phyloP scores from a whole-genome alignment of 306 rosid species.

The Vigna radiata region DNA sequence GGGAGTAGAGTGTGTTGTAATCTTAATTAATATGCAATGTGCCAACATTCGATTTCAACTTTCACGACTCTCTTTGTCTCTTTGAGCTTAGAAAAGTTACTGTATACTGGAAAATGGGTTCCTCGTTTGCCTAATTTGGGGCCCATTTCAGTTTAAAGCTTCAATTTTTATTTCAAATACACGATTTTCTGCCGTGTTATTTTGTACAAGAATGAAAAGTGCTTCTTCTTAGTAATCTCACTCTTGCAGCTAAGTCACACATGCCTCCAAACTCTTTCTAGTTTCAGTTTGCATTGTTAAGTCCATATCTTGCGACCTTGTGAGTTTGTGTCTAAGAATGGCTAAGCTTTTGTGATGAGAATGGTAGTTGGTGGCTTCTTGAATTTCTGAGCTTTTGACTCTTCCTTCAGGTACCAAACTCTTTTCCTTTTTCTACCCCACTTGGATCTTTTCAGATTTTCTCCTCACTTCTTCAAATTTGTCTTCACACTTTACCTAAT shows the following conservation, averaged over 20 bases:
- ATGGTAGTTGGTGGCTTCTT: conserved; percentile 49
- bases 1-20: not conserved
- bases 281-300: conserved; percentile 13
- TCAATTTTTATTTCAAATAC: conserved; percentile 44
- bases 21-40: not conserved
- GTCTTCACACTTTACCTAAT: conserved; percentile 34
- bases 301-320: conserved; percentile 27
- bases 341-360: conserved; percentile 39
- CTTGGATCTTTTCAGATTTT: conserved; percentile 31
- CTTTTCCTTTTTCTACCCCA: conserved; percentile 16
- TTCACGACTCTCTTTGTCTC: conserved; percentile 20
- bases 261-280: conserved; percentile 8
- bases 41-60: conserved; percentile 14
- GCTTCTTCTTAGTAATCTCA: not conserved
- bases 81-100: conserved; percentile 43
- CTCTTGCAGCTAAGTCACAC: not conserved
- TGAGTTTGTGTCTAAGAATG: conserved; percentile 33
- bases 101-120: conserved; percentile 39
- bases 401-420: conserved; percentile 54
- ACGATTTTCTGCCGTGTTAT: not conserved
- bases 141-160: conserved; percentile 47
- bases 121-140: conserved; percentile 54
- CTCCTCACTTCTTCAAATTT: conserved; percentile 26
- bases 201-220: not conserved
- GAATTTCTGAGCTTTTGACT: conserved; percentile 50